Evolutionary conservation across 768 basidiomycete genomes (phyloP).

Genomic region (Lactifluus rugatus): DNA sequence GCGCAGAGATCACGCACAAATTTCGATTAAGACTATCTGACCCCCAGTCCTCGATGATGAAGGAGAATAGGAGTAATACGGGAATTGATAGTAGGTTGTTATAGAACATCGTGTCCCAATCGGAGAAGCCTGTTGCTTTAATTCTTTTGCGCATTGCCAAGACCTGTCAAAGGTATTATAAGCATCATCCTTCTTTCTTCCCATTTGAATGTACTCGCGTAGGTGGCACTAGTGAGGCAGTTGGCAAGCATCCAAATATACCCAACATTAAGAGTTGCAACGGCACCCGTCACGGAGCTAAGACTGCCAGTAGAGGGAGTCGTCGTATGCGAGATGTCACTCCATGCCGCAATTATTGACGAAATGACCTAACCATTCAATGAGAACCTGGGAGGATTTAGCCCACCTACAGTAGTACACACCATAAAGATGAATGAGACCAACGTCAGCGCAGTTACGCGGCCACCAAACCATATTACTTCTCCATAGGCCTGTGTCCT

Average conservation of each 20-base stretch:
- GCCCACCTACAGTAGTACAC: constrained; percentile 16
- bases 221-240: constrained; percentile 81
- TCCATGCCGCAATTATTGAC: constrained; percentile 94
- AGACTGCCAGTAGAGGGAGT: constrained; percentile 21
- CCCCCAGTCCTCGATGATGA: constrained; percentile 87
- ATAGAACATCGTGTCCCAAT: constrained; percentile 99
- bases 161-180: constrained; percentile 42
- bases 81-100: constrained; percentile 95
- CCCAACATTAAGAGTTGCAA: constrained; percentile 59
- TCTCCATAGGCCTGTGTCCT: constrained; percentile 82
- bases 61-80: constrained; percentile 69
- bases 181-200: background rate
- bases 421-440: constrained; percentile 91
- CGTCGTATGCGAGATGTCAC: constrained; percentile 40
- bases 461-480: constrained; percentile 91
- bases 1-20: constrained; percentile 54
- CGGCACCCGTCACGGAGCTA: constrained; percentile 34
- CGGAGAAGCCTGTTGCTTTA: constrained; percentile 89
- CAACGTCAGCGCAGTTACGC: constrained; percentile 79
- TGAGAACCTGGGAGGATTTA: background rate
- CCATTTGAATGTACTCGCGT: constrained; percentile 43
- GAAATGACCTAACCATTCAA: constrained; percentile 59
- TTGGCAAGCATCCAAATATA: constrained; percentile 97
- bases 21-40: constrained; percentile 64
- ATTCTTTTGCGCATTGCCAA: constrained; percentile 95